Evolutionary conservation across 257 asterid species (phyloP), one percentile per base, ranked within the genome.

Genomic region (Solanum acaule): DNA sequence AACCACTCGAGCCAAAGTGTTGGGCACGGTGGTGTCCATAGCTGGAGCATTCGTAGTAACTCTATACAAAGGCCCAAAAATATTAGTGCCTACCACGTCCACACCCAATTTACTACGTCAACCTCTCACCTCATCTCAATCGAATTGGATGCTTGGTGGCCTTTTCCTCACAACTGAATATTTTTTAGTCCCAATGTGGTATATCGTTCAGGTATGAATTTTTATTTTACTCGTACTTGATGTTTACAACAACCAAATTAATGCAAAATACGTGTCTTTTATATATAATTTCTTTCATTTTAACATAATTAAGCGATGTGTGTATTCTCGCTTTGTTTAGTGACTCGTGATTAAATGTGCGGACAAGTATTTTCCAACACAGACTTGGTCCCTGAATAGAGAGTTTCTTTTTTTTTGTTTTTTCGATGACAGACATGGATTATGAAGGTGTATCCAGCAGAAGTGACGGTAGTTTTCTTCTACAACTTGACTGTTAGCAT

Each of bases 41-140:
- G 88, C 93, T 20, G 98, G 99, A 82, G 99, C 99, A 61, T 92
- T 95, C 12, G 91, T 96, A 4, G 98, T 96, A 16, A 95, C 99
- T 88, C 91, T 96, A 12, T 96, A 92, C 93, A 93, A 92, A 88
- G 98, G 98, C 44, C 98, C 98, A 61, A 94, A 90, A 88, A 88
- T 96, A 46, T 65, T 86, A 22, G 56, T 88, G 8, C 87, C 29
- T 9, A 73, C 89, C 37, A 78, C 90, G 10, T 23, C 93, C 10
- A 85, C 88, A 8, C 37, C 70, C 8, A 46, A 65, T 59, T 72
- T 84, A 22, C 67, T 86, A 11, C 75, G 71, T 31, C 92, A 65
- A 61, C 33, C 90, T 49, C 93, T 91, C 35, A 18, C 59, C 29
- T 68, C 87, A 34, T 33, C 94, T 6, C 94, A 86, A 37, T 92